These are phyloP conservation scores for Oryza longistaminata DNA, from an alignment of 176 grass and related monocot species.

Conservation along the genomic window DNA sequence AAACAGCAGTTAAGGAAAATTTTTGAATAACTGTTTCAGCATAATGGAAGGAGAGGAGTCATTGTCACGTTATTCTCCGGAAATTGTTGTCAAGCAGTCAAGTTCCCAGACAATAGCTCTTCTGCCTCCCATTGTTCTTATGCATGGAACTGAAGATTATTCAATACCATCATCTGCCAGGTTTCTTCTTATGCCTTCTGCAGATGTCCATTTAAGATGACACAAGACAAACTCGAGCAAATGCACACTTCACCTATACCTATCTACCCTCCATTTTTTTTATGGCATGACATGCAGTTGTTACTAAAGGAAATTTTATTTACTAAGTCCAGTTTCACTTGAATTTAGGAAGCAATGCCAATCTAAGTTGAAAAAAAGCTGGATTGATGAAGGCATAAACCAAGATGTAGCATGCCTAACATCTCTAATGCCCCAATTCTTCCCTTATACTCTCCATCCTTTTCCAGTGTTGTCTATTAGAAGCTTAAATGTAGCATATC, in stretches of 20 bases:
- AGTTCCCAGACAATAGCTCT: constrained; percentile 60
- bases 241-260: neutral
- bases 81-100: constrained; percentile 67
- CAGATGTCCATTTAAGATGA: constrained; percentile 2
- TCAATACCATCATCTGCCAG: constrained; percentile 92
- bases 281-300: neutral
- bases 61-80: constrained; percentile 75
- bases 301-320: neutral
- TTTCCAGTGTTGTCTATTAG: constrained; percentile 7
- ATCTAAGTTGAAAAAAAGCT: neutral
- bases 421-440: neutral
- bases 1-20: neutral
- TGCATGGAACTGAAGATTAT: constrained; percentile 95
- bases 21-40: constrained; percentile 57
- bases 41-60: constrained; percentile 98
- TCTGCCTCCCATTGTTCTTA: constrained; percentile 81
- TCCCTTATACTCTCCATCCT: neutral
- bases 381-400: neutral
- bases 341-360: constrained; percentile 8
- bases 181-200: constrained; percentile 50
- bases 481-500: neutral
- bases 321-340: neutral
- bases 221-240: neutral
- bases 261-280: neutral
- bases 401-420: neutral